A percentile compares a stretch with the other conserved stretches of the same genome.
These are phyloP conservation scores for Pseudomassariella vexata DNA, from an alignment of 2,329 filamentous ascomycete species.

Conservation along the genomic window DNA sequence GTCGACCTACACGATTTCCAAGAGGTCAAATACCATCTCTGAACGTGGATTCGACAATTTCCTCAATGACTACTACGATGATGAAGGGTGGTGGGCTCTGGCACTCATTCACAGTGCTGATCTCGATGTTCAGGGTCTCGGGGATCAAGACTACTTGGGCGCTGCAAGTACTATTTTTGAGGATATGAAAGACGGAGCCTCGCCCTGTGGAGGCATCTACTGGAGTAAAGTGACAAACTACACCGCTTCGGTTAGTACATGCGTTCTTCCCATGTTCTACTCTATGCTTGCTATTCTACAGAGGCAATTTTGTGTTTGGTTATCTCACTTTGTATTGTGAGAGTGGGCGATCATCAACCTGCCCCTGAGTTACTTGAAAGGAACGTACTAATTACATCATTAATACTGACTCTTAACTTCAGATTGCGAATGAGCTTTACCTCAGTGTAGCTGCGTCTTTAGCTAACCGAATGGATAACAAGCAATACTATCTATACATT, in stretches of 20 bases:
- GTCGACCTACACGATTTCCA: conserved; percentile 19
- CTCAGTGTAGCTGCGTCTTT: conserved; percentile 46
- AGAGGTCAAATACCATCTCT: conserved; percentile 14
- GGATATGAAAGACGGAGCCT: conserved; percentile 41
- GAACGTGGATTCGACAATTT: conserved; percentile 37
- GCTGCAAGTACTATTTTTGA: conserved; percentile 44
- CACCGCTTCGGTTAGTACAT: too few species aligned
- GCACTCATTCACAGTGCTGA: conserved; percentile 49
- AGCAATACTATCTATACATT: conserved; percentile 36
- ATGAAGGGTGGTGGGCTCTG: conserved; percentile 59
- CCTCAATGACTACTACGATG: conserved; percentile 53
- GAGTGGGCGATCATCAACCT: too few species aligned
- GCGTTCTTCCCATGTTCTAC: too few species aligned
- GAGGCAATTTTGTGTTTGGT: too few species aligned
- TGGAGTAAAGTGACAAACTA: conserved; percentile 48
- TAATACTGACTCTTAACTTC: too few species aligned
- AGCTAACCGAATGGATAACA: conserved; percentile 38
- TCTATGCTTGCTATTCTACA: too few species aligned
- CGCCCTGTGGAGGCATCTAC: conserved; percentile 47
- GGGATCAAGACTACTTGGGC: conserved; percentile 38
- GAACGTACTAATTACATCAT: too few species aligned
- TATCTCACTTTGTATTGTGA: too few species aligned
- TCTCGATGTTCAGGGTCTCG: conserved; percentile 27
- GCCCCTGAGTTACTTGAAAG: too few species aligned
- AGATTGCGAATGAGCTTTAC: conserved; percentile 50